Conservation (phyloP, 176 grass and related monocot genomes). For the Oryza nivara region DNA sequence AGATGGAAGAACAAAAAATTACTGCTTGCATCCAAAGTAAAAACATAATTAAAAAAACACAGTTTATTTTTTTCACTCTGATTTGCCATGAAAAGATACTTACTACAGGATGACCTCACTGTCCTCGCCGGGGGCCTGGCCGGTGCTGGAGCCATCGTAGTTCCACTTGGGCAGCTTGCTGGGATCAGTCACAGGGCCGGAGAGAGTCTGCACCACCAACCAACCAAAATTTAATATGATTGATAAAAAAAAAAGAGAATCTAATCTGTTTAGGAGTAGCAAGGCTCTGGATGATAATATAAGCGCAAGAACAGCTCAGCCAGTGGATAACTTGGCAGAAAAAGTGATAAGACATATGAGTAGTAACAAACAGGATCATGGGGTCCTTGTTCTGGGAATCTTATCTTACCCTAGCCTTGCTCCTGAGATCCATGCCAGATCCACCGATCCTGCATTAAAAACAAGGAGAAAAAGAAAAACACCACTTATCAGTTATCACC, state of each 20-base stretch:
- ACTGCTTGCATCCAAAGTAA: conserved; percentile 8
- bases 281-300: conserved; percentile 22
- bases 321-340: conserved; percentile 37
- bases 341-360: conserved; percentile 28
- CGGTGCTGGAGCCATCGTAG: conserved; percentile 99
- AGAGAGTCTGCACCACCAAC: conserved; percentile 67
- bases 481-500: neutral
- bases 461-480: neutral
- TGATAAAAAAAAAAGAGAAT: conserved; percentile 6
- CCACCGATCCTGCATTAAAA: conserved; percentile 83
- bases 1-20: conserved; percentile 26
- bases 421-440: conserved; percentile 98
- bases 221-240: conserved; percentile 14
- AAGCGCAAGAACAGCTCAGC: conserved; percentile 38
- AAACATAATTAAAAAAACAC: neutral
- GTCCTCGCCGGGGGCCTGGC: conserved; percentile 95
- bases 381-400: conserved; percentile 34
- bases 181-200: conserved; percentile 71
- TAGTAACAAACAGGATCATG: conserved; percentile 28
- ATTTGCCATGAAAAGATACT: conserved; percentile 44
- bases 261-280: neutral
- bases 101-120: conserved; percentile 99
- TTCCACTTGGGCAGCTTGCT: conserved; percentile 97
- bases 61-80: neutral
- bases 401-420: conserved; percentile 89